A percentile compares a stretch with the other conserved stretches of the same genome.
Conservation (phyloP, 129 eudicot species). For the Arctium lappa region DNA sequence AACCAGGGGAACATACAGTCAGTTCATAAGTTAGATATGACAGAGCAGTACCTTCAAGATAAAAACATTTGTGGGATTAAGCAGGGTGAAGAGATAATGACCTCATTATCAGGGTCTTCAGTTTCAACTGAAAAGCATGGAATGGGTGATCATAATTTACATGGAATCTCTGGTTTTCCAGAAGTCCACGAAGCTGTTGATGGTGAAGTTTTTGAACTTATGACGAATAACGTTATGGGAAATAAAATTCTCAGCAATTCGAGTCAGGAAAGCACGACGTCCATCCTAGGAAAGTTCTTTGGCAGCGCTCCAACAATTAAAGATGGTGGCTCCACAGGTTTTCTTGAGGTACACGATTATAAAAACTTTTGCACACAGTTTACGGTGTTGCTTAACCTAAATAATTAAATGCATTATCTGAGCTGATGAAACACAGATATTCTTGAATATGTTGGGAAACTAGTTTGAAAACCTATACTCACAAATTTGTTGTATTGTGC, state of each 20-base stretch:
- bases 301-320: constrained; percentile 44
- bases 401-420: not conserved
- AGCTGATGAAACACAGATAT: not conserved
- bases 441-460: not conserved
- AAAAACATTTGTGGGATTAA: constrained; percentile 1
- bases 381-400: not conserved
- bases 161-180: constrained; percentile 31
- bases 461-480: no score
- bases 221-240: constrained; percentile 33
- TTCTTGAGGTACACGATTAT: constrained; percentile 50
- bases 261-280: constrained; percentile 49
- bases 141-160: constrained; percentile 28
- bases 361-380: not conserved
- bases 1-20: constrained; percentile 25
- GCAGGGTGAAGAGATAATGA: constrained; percentile 23
- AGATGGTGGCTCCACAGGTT: constrained; percentile 33
- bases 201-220: constrained; percentile 39
- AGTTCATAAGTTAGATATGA: constrained; percentile 25
- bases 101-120: constrained; percentile 18
- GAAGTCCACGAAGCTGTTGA: constrained; percentile 37
- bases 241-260: constrained; percentile 41
- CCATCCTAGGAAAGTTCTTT: constrained; percentile 71
- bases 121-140: constrained; percentile 26
- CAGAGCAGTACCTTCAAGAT: constrained; percentile 26
- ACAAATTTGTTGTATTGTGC: no score